Conservation (phyloP, 2,329 filamentous ascomycete species). For the Penicillium concentricum region DNA sequence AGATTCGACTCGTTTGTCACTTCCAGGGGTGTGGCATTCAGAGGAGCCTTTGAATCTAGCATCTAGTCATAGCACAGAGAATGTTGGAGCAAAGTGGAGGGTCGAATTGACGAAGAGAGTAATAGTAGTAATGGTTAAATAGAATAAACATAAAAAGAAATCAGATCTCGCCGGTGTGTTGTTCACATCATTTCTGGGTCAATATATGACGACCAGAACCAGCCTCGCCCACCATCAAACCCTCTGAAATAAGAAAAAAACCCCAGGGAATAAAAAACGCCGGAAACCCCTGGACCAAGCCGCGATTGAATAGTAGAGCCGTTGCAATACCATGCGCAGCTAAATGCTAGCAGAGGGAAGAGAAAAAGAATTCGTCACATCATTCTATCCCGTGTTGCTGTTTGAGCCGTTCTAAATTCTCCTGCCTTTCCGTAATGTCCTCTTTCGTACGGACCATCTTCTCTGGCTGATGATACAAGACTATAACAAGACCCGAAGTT, state of each 20-base stretch:
- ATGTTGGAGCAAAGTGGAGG: constrained; percentile 9
- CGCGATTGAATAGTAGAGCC: constrained; percentile 31
- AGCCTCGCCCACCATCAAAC: constrained; percentile 26
- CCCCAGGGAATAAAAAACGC: constrained; percentile 39
- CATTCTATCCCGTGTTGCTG: constrained; percentile 98
- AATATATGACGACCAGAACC: constrained; percentile 14
- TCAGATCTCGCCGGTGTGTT: constrained; percentile 8
- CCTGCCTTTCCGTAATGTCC: constrained; percentile 88
- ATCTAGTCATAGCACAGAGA: background rate
- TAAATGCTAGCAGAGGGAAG: constrained; percentile 35
- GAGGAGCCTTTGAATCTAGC: background rate
- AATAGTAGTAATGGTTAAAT: constrained; percentile 13
- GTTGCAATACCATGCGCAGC: constrained; percentile 30
- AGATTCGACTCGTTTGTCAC: background rate
- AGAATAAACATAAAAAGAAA: constrained; percentile 21
- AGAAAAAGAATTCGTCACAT: constrained; percentile 43
- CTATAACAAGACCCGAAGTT: constrained; percentile 32
- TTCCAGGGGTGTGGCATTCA: too few relatives aligned
- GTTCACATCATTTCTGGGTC: constrained; percentile 4
- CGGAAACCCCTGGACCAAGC: constrained; percentile 42
- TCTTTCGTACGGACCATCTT: constrained; percentile 86
- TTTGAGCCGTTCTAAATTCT: constrained; percentile 98
- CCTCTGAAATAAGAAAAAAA: constrained; percentile 27
- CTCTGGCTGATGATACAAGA: constrained; percentile 74
- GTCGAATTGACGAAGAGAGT: constrained; percentile 8